Evolutionary conservation across 768 basidiomycete genomes (phyloP).

Genomic region (Fibroporia radiculosa): DNA sequence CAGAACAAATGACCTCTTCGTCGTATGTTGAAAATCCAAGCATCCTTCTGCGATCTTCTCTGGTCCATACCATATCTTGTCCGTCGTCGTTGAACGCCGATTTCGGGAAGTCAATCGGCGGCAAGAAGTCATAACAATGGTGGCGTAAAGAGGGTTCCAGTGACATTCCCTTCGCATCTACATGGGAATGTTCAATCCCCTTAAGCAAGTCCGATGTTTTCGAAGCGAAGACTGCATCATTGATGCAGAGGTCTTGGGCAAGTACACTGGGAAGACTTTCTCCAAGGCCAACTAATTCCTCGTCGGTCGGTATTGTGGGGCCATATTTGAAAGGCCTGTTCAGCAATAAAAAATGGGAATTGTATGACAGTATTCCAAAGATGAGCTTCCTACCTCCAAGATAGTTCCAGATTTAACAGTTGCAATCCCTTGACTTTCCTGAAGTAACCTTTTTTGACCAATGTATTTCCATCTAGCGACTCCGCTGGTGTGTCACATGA

Average conservation of each 20-base stretch:
- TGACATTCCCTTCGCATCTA: background rate
- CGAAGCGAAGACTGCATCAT: slow-evolving; percentile 11
- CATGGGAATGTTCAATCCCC: slow-evolving; percentile 3
- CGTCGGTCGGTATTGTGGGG: slow-evolving; percentile 18
- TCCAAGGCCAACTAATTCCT: slow-evolving; percentile 13
- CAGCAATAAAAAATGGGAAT: background rate
- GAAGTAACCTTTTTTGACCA: slow-evolving; percentile 33
- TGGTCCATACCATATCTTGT: slow-evolving; percentile 33
- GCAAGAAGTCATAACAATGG: background rate
- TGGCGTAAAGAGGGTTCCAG: background rate
- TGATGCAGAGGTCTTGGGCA: background rate
- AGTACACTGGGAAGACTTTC: background rate
- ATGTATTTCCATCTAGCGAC: no score
- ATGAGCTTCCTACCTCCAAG: slow-evolving; percentile 51
- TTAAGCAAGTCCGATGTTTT: slow-evolving; percentile 11
- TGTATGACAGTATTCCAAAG: background rate
- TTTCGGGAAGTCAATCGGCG: background rate
- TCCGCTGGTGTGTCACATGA: no score
- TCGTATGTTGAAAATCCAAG: slow-evolving; percentile 10
- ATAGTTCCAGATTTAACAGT: slow-evolving; percentile 50
- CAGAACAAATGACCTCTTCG: slow-evolving; percentile 1
- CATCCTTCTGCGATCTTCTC: slow-evolving; percentile 30
- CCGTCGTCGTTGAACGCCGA: slow-evolving; percentile 4
- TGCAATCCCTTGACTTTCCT: slow-evolving; percentile 52
- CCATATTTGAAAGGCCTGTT: slow-evolving; percentile 23